Conservation (phyloP, 2,329 filamentous ascomycete genomes). For the Beauveria caledonica region DNA sequence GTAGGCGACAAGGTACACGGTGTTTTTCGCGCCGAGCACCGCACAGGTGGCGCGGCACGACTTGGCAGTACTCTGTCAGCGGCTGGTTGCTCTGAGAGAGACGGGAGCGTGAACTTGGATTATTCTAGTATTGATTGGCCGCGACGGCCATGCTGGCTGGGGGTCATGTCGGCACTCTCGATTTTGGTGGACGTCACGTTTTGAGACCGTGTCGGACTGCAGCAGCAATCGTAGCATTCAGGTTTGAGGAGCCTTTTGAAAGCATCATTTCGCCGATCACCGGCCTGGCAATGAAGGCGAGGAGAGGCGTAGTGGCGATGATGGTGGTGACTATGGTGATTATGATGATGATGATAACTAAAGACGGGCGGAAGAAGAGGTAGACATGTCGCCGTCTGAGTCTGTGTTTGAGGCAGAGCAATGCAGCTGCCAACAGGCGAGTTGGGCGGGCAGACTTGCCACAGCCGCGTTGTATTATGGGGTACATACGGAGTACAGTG, state of each 20-base stretch:
- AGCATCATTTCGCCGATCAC: background rate
- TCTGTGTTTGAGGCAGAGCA: constrained; percentile 6
- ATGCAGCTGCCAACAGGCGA: background rate
- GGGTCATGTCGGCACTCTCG: background rate
- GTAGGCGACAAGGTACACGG: background rate
- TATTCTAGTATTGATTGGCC: background rate
- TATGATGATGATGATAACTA: background rate
- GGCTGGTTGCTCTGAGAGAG: no score
- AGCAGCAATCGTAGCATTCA: background rate
- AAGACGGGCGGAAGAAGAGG: no score
- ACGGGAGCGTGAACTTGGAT: background rate
- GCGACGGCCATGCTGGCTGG: background rate
- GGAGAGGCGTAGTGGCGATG: background rate
- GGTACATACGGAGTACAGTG: no score
- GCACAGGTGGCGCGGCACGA: background rate
- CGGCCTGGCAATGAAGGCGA: background rate
- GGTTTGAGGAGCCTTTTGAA: background rate
- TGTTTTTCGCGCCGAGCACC: background rate
- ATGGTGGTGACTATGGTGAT: background rate
- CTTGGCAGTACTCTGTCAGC: background rate
- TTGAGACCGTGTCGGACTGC: background rate
- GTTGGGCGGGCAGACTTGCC: background rate
- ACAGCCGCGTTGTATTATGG: background rate
- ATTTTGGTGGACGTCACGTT: background rate
- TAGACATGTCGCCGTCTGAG: background rate